These are phyloP conservation scores for Russula sp. DNA, from an alignment of 768 basidiomycete species.

Conservation along the genomic window DNA sequence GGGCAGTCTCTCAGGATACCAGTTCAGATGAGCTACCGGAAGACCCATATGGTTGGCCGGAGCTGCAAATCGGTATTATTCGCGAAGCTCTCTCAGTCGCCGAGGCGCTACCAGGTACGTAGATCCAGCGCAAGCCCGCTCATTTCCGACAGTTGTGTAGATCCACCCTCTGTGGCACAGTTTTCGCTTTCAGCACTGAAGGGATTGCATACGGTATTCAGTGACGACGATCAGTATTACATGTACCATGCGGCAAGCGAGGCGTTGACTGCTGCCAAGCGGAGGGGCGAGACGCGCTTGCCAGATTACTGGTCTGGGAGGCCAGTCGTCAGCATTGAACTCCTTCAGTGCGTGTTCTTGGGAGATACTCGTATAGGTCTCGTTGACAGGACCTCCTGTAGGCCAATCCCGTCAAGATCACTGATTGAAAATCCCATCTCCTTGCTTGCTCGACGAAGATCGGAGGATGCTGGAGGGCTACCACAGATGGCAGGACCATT, in stretches of 20 bases:
- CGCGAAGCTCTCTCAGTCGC: constrained; percentile 90
- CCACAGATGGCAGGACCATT: constrained; percentile 72
- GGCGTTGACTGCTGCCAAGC: constrained; percentile 69
- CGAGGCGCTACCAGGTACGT: constrained; percentile 83
- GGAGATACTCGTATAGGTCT: constrained; percentile 6
- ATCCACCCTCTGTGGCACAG: constrained; percentile 80
- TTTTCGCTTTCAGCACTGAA: constrained; percentile 88
- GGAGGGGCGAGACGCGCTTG: constrained; percentile 68
- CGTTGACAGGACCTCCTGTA: constrained; percentile 35
- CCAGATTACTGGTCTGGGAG: constrained; percentile 87
- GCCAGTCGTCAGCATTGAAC: constrained; percentile 73
- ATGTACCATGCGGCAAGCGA: constrained; percentile 67
- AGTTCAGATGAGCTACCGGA: constrained; percentile 43
- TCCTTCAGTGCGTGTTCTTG: constrained; percentile 64
- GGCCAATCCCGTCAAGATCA: constrained; percentile 67
- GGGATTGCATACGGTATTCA: constrained; percentile 63
- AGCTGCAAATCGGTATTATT: constrained; percentile 89
- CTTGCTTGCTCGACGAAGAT: constrained; percentile 44
- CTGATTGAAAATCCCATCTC: constrained; percentile 72
- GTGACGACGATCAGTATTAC: constrained; percentile 75
- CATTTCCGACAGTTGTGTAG: constrained; percentile 41
- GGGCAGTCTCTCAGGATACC: constrained; percentile 34
- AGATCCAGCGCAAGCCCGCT: neutral
- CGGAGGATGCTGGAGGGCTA: constrained; percentile 40
- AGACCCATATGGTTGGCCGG: constrained; percentile 86